Conservation (phyloP, 2,329 filamentous ascomycete genomes). For the Microdochium nivale region DNA sequence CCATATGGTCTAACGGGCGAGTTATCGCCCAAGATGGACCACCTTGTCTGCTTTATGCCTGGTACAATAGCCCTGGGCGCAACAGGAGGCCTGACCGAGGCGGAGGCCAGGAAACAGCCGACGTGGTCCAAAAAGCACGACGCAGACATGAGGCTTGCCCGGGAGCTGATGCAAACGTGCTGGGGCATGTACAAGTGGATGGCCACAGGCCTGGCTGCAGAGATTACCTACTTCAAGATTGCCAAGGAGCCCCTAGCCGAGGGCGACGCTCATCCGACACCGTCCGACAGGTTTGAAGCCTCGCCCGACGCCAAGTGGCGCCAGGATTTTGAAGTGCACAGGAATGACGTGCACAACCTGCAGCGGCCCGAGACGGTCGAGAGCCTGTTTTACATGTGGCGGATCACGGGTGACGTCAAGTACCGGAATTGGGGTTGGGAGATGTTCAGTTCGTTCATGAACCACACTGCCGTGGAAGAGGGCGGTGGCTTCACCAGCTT, state of each 20-base stretch:
- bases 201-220: conserved; percentile 81
- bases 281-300: conserved; percentile 40
- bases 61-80: conserved; percentile 87
- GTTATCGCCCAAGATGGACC: conserved; percentile 90
- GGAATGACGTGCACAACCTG: conserved; percentile 83
- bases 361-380: conserved; percentile 97
- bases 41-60: conserved; percentile 94
- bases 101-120: conserved; percentile 62
- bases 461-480: conserved; percentile 72
- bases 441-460: conserved; percentile 90
- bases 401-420: conserved; percentile 80
- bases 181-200: conserved; percentile 96
- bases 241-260: conserved; percentile 58
- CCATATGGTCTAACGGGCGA: conserved; percentile 59
- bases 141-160: conserved; percentile 77
- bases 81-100: conserved; percentile 69
- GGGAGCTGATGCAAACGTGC: conserved; percentile 91
- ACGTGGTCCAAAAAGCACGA: conserved; percentile 75
- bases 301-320: conserved; percentile 57
- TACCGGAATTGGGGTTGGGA: conserved; percentile 98
- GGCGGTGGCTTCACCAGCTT: conserved; percentile 78
- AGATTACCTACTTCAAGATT: conserved; percentile 88
- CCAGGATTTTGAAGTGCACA: conserved; percentile 70
- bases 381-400: conserved; percentile 96
- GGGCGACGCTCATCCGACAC: conserved; percentile 38